These are phyloP conservation scores for Beta vulgaris DNA, from an alignment of 148 eudicot genomes.

Conservation along the genomic window DNA sequence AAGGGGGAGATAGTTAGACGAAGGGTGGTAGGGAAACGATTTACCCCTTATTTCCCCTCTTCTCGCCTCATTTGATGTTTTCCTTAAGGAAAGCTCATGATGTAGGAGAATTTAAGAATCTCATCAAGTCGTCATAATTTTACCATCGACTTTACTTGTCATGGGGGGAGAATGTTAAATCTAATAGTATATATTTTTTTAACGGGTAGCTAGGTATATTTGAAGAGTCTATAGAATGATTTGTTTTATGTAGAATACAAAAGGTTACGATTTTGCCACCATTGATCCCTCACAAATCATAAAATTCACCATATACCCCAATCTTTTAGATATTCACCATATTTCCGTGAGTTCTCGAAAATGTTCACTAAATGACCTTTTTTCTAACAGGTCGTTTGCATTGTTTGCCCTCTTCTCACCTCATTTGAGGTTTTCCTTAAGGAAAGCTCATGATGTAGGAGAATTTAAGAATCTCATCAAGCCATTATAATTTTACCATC, in stretches of 20 bases:
- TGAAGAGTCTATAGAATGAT: no score
- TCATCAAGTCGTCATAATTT: background rate
- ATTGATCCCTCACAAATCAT: no score
- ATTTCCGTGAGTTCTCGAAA: no score
- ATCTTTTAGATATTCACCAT: no score
- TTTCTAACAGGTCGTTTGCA: background rate
- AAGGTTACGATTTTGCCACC: no score
- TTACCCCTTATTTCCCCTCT: background rate
- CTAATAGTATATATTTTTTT: no score
- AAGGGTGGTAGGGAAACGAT: no score
- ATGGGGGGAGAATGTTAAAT: background rate
- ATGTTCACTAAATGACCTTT: no score
- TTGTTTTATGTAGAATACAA: no score
- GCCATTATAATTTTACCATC: background rate
- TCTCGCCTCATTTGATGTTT: background rate
- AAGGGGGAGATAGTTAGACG: no score
- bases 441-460: background rate
- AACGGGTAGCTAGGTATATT: no score
- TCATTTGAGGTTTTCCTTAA: background rate
- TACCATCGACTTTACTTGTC: background rate
- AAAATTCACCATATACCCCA: no score
- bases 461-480: background rate
- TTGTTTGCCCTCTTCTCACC: background rate
- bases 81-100: background rate
- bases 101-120: background rate